Percentiles rank a stretch among this genome's conserved stretches.
These are phyloP conservation scores for Penicillium freii DNA, from an alignment of 2,329 filamentous ascomycete genomes.

Conservation along the genomic window DNA sequence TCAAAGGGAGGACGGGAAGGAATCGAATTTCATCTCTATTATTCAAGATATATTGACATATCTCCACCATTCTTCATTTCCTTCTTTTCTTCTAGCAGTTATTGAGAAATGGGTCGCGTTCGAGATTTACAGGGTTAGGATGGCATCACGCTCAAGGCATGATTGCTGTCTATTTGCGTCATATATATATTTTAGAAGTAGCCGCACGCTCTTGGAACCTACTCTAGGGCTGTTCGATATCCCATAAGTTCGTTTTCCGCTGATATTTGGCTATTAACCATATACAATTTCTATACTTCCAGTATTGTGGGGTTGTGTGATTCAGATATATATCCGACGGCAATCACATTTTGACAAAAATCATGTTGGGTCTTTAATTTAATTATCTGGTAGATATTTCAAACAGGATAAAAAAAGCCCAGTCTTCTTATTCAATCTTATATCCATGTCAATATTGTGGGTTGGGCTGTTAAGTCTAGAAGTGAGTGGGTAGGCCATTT, in stretches of 20 bases:
- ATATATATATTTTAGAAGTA: background rate
- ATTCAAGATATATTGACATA: background rate
- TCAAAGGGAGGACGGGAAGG: background rate
- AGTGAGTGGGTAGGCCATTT: constrained; percentile 2
- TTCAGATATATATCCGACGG: background rate
- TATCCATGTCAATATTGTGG: background rate
- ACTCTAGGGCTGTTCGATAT: too few species aligned
- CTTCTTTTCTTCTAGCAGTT: too few species aligned
- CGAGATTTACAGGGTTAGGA: background rate
- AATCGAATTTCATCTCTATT: background rate
- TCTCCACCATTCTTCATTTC: background rate
- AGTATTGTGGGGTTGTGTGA: background rate
- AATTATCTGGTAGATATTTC: background rate
- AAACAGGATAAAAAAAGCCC: background rate
- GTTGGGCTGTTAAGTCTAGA: background rate
- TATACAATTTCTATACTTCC: too few species aligned
- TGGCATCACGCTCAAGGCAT: background rate
- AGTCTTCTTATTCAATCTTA: background rate
- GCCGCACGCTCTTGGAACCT: background rate
- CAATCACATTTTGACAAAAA: background rate
- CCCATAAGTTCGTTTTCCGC: background rate
- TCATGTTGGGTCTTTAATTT: background rate
- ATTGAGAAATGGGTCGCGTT: background rate
- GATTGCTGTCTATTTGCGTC: background rate
- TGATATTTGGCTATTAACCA: background rate